A percentile compares a stretch with the other conserved stretches of the same genome.
phyloP scores from a whole-genome alignment of 2,329 filamentous ascomycete genomes.

The Sphaerulina vaccinii region DNA sequence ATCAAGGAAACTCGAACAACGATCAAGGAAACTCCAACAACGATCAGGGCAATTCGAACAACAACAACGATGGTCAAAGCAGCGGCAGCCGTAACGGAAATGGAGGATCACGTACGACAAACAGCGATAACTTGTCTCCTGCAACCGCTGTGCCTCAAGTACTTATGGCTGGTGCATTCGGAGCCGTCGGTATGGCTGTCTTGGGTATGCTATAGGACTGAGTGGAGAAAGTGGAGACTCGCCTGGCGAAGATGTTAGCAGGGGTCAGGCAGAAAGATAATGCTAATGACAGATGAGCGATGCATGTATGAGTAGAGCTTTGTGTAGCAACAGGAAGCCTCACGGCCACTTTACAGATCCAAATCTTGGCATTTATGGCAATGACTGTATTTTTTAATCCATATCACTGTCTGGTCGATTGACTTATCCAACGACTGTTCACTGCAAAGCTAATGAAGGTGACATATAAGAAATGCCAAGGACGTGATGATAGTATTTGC shows the following conservation, averaged over 20 bases:
- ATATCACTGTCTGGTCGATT: neutral
- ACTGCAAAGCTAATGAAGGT: no score
- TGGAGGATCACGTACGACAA: neutral
- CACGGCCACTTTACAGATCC: neutral
- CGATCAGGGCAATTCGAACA: neutral
- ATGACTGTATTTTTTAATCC: no score
- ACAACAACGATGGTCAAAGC: neutral
- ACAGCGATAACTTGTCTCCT: neutral
- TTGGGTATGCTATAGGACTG: slow-evolving; percentile 5
- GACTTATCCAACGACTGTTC: neutral
- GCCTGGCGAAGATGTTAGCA: no score
- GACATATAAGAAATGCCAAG: no score
- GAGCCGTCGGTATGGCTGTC: slow-evolving; percentile 10
- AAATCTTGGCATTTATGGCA: neutral
- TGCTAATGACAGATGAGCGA: neutral
- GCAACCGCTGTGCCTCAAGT: slow-evolving; percentile 9
- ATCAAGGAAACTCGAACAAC: neutral
- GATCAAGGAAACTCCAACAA: neutral
- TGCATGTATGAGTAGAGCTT: neutral
- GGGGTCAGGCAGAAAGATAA: no score
- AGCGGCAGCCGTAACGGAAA: neutral
- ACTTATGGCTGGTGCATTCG: slow-evolving; percentile 11
- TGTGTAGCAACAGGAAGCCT: neutral
- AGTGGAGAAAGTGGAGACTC: no score
- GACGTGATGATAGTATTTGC: no score